Evolutionary conservation across 768 basidiomycete species (phyloP).

Genomic region (Pulveroboletus ravenelii): DNA sequence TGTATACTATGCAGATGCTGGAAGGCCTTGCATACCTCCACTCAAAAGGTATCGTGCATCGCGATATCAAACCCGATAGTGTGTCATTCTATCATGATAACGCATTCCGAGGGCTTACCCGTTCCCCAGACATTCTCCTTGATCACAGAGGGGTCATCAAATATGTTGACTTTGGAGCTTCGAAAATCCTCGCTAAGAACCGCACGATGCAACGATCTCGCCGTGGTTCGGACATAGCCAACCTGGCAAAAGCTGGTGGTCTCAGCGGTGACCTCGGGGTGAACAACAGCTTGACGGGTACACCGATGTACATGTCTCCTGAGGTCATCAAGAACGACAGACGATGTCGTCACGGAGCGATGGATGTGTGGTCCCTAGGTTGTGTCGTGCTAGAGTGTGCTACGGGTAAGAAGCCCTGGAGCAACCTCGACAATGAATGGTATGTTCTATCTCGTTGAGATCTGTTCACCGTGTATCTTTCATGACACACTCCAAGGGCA

Average conservation of each 20-base stretch:
- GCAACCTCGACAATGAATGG: slow-evolving; percentile 99
- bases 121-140: slow-evolving; percentile 79
- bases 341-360: slow-evolving; percentile 83
- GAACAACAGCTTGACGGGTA: slow-evolving; percentile 89
- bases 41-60: slow-evolving; percentile 86
- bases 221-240: slow-evolving; percentile 43
- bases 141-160: slow-evolving; percentile 90
- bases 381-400: slow-evolving; percentile 97
- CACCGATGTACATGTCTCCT: slow-evolving; percentile 99
- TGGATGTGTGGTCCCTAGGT: slow-evolving; percentile 98
- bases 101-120: slow-evolving; percentile 7
- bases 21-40: slow-evolving; percentile 93
- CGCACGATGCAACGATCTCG: slow-evolving; percentile 73
- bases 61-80: slow-evolving; percentile 99
- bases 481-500: slow-evolving; percentile 56
- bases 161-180: slow-evolving; percentile 96
- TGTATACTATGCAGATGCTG: slow-evolving; percentile 96
- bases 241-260: slow-evolving; percentile 32
- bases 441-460: slow-evolving; percentile 31
- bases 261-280: slow-evolving; percentile 41
- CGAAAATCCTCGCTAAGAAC: slow-evolving; percentile 91
- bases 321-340: slow-evolving; percentile 96
- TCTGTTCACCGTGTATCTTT: not conserved
- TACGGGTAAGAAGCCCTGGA: slow-evolving; percentile 97
- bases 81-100: slow-evolving; percentile 32